These are phyloP conservation scores for Trichoderma simmonsii DNA, from an alignment of 2,329 filamentous ascomycete genomes.

Conservation along the genomic window DNA sequence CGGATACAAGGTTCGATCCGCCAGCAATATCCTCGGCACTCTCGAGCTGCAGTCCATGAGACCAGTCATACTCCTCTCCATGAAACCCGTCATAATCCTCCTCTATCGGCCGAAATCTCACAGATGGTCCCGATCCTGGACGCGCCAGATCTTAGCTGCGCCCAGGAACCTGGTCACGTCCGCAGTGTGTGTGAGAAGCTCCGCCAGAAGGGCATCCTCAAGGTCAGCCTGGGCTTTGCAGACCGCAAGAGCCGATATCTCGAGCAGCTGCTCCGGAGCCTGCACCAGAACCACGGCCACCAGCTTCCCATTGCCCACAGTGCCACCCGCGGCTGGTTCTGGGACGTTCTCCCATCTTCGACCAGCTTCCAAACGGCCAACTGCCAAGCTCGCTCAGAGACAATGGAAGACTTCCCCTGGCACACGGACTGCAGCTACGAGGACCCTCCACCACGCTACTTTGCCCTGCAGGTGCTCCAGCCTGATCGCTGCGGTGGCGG, in stretches of 20 bases:
- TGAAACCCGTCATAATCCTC: neutral
- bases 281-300: slow-evolving; percentile 35
- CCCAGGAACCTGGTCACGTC: slow-evolving; percentile 23
- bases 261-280: slow-evolving; percentile 30
- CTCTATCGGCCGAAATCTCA: neutral
- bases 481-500: slow-evolving; percentile 40
- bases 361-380: slow-evolving; percentile 29
- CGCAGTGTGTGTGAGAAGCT: slow-evolving; percentile 21
- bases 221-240: slow-evolving; percentile 33
- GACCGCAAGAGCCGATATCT: slow-evolving; percentile 37
- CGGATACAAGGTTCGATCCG: neutral
- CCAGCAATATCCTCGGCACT: neutral
- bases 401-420: slow-evolving; percentile 42
- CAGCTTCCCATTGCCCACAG: slow-evolving; percentile 40
- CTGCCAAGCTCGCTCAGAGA: slow-evolving; percentile 40
- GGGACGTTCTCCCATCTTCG: slow-evolving; percentile 38
- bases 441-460: slow-evolving; percentile 34
- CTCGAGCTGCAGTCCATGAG: neutral
- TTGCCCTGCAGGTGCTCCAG: slow-evolving; percentile 42
- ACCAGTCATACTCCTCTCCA: neutral
- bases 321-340: slow-evolving; percentile 42
- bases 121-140: slow-evolving; percentile 18
- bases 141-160: slow-evolving; percentile 19
- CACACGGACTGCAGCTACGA: slow-evolving; percentile 46
- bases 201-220: slow-evolving; percentile 32